Evolutionary conservation across 2,329 filamentous ascomycete genomes (phyloP).

Genomic region (Fusarium virguliforme): DNA sequence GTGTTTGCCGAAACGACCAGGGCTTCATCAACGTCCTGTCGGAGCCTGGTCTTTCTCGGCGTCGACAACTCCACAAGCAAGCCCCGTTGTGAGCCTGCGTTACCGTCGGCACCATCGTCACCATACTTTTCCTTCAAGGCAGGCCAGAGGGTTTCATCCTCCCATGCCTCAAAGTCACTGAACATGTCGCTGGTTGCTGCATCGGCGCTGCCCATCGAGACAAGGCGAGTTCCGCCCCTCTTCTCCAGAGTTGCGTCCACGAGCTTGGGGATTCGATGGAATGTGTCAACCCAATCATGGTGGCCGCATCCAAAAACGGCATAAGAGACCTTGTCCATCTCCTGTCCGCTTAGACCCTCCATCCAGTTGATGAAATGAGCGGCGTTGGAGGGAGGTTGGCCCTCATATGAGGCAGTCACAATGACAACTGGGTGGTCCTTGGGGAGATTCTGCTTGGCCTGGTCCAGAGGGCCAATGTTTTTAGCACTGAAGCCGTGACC

Average conservation of each 20-base stretch:
- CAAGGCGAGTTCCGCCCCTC: constrained; percentile 55
- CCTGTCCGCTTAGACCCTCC: constrained; percentile 62
- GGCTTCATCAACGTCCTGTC: constrained; percentile 48
- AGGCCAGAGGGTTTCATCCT: constrained; percentile 70
- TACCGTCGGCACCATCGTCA: not conserved
- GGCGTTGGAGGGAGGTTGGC: constrained; percentile 81
- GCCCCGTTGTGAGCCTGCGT: constrained; percentile 29
- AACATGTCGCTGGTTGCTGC: constrained; percentile 77
- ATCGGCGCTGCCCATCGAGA: constrained; percentile 71
- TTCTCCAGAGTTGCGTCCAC: constrained; percentile 69
- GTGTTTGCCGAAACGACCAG: constrained; percentile 45
- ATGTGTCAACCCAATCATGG: constrained; percentile 73
- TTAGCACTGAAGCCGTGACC: constrained; percentile 72
- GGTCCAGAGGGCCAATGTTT: constrained; percentile 72
- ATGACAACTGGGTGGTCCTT: constrained; percentile 75
- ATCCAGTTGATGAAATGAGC: constrained; percentile 79
- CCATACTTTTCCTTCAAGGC: constrained; percentile 64
- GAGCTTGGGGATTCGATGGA: constrained; percentile 76
- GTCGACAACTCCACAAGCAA: constrained; percentile 45
- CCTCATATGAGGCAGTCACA: constrained; percentile 81
- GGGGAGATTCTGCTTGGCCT: constrained; percentile 73
- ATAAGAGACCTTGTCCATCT: constrained; percentile 72
- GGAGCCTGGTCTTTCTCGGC: constrained; percentile 46
- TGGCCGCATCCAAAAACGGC: constrained; percentile 80
- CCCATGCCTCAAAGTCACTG: constrained; percentile 77